These are phyloP conservation scores for Elongisporangium anandrum DNA, from an alignment of 352 stramenopile species.

Conservation along the genomic window DNA sequence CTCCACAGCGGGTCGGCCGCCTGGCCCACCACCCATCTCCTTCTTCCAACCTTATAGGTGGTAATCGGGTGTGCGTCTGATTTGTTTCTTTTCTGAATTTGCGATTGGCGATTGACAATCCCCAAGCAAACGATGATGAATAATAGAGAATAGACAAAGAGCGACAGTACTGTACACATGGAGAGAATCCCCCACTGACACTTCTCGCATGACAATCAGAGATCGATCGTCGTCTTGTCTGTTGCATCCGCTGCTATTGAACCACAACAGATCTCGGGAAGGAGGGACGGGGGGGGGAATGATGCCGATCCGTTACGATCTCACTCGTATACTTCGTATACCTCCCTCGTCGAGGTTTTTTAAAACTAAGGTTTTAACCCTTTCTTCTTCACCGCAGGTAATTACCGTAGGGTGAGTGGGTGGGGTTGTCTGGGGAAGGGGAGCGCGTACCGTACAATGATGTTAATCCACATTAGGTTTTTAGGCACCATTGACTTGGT, in stretches of 20 bases:
- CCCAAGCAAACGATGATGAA: neutral
- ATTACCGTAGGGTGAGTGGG: neutral
- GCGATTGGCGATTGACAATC: neutral
- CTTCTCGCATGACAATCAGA: neutral
- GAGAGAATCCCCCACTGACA: neutral
- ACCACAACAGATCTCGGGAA: too few species aligned
- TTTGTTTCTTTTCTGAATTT: neutral
- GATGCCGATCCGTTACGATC: neutral
- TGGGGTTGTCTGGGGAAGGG: neutral
- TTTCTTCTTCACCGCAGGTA: neutral
- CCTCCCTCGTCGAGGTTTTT: neutral
- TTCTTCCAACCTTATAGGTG: neutral
- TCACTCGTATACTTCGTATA: neutral
- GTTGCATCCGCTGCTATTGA: neutral
- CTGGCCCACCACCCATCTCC: neutral
- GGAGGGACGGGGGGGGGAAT: neutral
- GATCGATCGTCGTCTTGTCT: neutral
- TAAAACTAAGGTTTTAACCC: neutral
- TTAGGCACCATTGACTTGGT: neutral
- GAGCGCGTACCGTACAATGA: neutral
- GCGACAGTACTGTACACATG: neutral
- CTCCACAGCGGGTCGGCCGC: neutral
- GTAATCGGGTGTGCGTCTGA: neutral
- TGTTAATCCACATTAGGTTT: slow-evolving; percentile 1
- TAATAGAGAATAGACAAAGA: neutral